Evolutionary conservation across 2,329 filamentous ascomycete species (phyloP).

Genomic region (Lachnellula hyalina): DNA sequence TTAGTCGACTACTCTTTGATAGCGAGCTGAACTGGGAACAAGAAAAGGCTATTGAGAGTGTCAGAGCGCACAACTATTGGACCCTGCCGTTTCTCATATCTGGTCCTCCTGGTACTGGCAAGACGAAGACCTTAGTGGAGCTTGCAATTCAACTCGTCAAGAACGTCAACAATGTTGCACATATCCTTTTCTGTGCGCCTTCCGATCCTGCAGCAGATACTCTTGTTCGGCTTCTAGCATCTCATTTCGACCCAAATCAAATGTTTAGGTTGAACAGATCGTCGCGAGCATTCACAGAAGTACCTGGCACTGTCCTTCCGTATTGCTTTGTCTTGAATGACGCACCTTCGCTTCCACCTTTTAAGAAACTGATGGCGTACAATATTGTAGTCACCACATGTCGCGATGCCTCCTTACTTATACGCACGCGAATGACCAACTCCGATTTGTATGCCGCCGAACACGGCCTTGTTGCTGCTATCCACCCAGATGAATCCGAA

Average conservation of each 20-base stretch:
- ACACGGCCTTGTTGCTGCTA: slow-evolving; percentile 5
- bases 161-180: slow-evolving; percentile 4
- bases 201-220: slow-evolving; percentile 19
- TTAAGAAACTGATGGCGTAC: slow-evolving; percentile 14
- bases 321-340: slow-evolving; percentile 11
- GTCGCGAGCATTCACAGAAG: slow-evolving; percentile 15
- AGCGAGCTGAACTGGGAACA: slow-evolving; percentile 17
- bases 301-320: slow-evolving; percentile 11
- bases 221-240: slow-evolving; percentile 11
- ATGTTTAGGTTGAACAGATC: slow-evolving; percentile 15
- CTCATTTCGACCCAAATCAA: slow-evolving; percentile 5
- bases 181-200: slow-evolving; percentile 18
- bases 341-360: slow-evolving; percentile 9
- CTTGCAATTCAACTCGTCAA: slow-evolving; percentile 14
- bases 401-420: slow-evolving; percentile 16
- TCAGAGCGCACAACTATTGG: slow-evolving; percentile 14
- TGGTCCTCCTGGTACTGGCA: slow-evolving; percentile 19
- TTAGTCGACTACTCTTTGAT: slow-evolving; percentile 13
- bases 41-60: slow-evolving; percentile 14
- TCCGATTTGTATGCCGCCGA: slow-evolving; percentile 12
- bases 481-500: slow-evolving; percentile 12
- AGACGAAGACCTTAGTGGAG: slow-evolving; percentile 19
- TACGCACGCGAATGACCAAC: slow-evolving; percentile 16
- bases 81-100: slow-evolving; percentile 17
- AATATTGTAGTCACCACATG: slow-evolving; percentile 18